These are phyloP conservation scores for Globisporangium apiculatum DNA, from an alignment of 352 stramenopile species.

Conservation along the genomic window DNA sequence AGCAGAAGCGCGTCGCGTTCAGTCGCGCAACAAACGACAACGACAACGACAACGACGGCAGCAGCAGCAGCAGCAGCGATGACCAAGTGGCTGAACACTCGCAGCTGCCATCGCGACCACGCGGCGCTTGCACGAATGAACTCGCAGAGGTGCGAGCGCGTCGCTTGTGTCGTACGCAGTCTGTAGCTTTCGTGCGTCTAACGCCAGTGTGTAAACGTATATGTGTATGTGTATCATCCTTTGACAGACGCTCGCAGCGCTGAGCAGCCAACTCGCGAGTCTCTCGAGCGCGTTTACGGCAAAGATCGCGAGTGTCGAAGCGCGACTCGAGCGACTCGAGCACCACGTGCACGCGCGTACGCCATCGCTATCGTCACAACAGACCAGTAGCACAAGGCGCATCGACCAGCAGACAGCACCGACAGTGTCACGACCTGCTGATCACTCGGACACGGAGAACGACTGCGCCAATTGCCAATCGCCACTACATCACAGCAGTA, in stretches of 20 bases:
- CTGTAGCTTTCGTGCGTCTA: not conserved
- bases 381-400: not conserved
- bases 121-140: not conserved
- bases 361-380: not conserved
- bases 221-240: not conserved
- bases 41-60: not conserved
- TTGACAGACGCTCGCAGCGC: constrained; percentile 11
- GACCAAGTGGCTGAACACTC: not conserved
- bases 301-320: constrained; percentile 35
- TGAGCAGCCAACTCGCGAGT: constrained; percentile 25
- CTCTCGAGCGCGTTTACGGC: constrained; percentile 24
- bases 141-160: constrained; percentile 1
- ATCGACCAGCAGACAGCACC: constrained; percentile 5
- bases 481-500: not conserved
- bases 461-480: no score
- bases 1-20: no score
- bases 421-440: constrained; percentile 4
- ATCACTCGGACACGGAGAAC: no score
- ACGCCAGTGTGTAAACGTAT: not conserved
- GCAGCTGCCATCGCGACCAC: not conserved
- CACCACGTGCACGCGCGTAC: constrained; percentile 20
- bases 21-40: not conserved
- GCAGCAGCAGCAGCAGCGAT: not conserved
- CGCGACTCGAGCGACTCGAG: constrained; percentile 23
- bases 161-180: not conserved